Evolutionary conservation across 805 yeast species (phyloP).

Genomic region (Hanseniaspora clermontiae): DNA sequence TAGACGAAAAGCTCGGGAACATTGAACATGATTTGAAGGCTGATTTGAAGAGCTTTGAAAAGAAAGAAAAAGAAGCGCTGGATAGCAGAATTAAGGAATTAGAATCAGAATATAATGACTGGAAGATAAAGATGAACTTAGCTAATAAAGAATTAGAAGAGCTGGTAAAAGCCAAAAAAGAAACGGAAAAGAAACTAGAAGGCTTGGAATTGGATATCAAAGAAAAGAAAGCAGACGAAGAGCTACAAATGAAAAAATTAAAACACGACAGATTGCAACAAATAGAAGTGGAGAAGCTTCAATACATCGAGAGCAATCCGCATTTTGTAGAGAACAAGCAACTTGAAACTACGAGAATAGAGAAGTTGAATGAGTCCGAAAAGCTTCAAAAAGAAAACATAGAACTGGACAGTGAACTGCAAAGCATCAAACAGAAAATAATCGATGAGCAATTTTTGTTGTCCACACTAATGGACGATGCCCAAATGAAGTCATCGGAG

Average conservation of each 20-base stretch:
- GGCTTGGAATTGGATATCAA: slow-evolving; percentile 19
- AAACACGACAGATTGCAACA: slow-evolving; percentile 13
- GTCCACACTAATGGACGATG: slow-evolving; percentile 6
- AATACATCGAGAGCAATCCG: background rate
- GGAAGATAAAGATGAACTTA: background rate
- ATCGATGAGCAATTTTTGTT: slow-evolving; percentile 13
- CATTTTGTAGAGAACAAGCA: background rate
- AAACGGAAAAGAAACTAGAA: slow-evolving; percentile 16
- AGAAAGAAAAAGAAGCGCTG: slow-evolving; percentile 15
- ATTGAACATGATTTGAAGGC: slow-evolving; percentile 20
- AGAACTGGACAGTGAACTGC: background rate
- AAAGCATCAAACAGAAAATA: slow-evolving; percentile 3
- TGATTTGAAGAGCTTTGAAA: slow-evolving; percentile 18
- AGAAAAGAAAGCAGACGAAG: slow-evolving; percentile 17
- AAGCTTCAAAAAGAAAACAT: background rate
- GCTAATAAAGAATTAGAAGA: slow-evolving; percentile 18
- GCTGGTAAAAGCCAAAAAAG: slow-evolving; percentile 15
- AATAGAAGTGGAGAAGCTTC: slow-evolving; percentile 10
- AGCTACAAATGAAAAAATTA: slow-evolving; percentile 10
- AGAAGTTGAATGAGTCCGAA: background rate
- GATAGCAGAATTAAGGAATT: background rate
- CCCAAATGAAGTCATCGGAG: slow-evolving; percentile 7
- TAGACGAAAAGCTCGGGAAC: slow-evolving; percentile 20
- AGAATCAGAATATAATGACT: background rate
- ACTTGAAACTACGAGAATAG: background rate